Evolutionary conservation across 805 yeast genomes (phyloP), one percentile per base, ranked within the genome.

Genomic region (Candida palmyrensis): DNA sequence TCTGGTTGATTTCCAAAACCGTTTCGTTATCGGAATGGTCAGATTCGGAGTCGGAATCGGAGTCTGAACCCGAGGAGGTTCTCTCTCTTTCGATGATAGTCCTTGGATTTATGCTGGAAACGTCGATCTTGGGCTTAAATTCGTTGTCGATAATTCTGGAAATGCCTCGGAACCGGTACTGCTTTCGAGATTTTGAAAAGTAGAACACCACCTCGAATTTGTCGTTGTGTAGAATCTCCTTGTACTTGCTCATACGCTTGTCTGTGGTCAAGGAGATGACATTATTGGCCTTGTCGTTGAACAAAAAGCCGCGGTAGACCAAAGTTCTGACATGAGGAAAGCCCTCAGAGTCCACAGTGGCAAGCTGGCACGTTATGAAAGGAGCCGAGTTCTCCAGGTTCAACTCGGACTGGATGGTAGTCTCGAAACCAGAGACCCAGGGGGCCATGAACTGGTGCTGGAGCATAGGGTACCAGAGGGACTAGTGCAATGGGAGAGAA

Each of bases 171-270:
- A 86, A 64, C 44, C 95, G 65, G 51, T 79, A 82, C 57, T 86
- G 95, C 48, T 73, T 80, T 51, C 71, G 71, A 16, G 72, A 53
- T 15, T 63, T 65, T 6, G 67, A 72, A 50, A 85, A 82, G 62
- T 84, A 82, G 51, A 82, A 83, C 37, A 85, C 82, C 9, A 86
- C 83, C 58, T 86, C 95, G 52, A 77, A 80, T 35, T 66, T 63
- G 33, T 79, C 73, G 44, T 78, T 70, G 30, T 52, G 45, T 14
- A 66, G 40, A 25, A 75, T 54, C 45, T 82, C 82, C 10, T 58
- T 56, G 46, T 68, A 70, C 55, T 86, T 86, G 31, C 62, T 61
- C 66, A 80, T 77, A 54, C 95, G 63, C 48, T 68, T 66, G 55
- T 86, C 95, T 1, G 92, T 80, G 27, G 81, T 72, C 45, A 82